These are phyloP conservation scores for Yamadazyma diddensiae DNA, from an alignment of 1,139 yeast species.

Conservation along the genomic window DNA sequence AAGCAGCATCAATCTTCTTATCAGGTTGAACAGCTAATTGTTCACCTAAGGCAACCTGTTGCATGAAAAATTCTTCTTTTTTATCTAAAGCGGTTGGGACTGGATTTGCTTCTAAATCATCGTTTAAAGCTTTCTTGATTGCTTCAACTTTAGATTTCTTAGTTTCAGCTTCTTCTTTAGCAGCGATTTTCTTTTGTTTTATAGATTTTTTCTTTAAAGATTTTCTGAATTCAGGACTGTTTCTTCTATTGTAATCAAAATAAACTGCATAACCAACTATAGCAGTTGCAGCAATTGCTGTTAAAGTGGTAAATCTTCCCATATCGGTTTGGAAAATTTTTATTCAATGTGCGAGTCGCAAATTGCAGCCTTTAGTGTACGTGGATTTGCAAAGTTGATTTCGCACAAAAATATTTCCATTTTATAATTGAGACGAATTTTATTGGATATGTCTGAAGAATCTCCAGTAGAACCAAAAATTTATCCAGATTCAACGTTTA, in stretches of 20 bases:
- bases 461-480: constrained; percentile 3
- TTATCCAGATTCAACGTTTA: constrained; percentile 38
- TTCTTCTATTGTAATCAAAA: constrained; percentile 91
- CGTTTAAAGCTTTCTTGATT: constrained; percentile 59
- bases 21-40: constrained; percentile 58
- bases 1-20: constrained; percentile 73
- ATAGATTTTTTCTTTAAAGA: constrained; percentile 60
- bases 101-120: constrained; percentile 67
- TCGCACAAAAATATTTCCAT: background rate
- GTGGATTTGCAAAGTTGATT: background rate
- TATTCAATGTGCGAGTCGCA: background rate
- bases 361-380: too few relatives aligned
- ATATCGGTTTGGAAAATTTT: constrained; percentile 16
- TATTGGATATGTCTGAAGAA: constrained; percentile 14
- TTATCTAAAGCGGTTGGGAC: constrained; percentile 69
- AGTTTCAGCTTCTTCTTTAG: constrained; percentile 55
- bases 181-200: constrained; percentile 56
- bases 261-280: constrained; percentile 75
- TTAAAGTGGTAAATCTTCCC: constrained; percentile 45
- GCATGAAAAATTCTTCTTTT: constrained; percentile 75
- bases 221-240: constrained; percentile 76
- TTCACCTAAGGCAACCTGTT: constrained; percentile 84
- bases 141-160: constrained; percentile 60
- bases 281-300: constrained; percentile 55
- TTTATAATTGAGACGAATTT: constrained; percentile 7